Base-by-base conservation (phyloP, 129 eudicot genomes). In the Flaveria bidentis region DNA sequence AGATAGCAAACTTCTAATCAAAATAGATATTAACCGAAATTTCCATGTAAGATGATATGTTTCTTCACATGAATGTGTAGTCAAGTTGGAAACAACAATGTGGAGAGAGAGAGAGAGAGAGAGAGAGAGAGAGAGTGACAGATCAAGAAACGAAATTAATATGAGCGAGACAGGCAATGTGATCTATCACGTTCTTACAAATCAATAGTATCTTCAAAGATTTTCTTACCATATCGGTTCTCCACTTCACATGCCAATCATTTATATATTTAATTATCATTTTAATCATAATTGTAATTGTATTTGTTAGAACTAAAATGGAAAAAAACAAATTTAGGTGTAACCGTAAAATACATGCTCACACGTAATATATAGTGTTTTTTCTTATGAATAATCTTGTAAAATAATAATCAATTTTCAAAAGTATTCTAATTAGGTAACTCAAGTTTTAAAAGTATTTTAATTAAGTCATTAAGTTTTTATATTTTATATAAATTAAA, bases 241-340 rank as follows among this genome's bases (percentile, higher is more conserved):
- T 70, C 82, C 76, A 7, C 82, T 69, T 78, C 82, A 58, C 82
- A 69, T 57, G 76, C 13, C 62, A 45, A 55, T 53, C 69, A 25
- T 69, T 41, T 28, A 25, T 4, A 46, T 20, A 57, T 57, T 57
- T 69, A 25, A 57, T 23, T 67, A 25, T 3, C 73, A 23, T 65
- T 47, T 76, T 36, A 39, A 17, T 14, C 39, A 22, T 22, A 58
- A 9, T 58, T 9, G n/a, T 22, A 58, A 9, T 58, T 9, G n/a
- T 58, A 20, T 9, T 8, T 23, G 25, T 10, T 2, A 11, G 4
- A 58, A 56, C 7, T 53, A 16, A 1, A 16, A 56, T 10, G 22
- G 4, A 2, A 20, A 56, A 18, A 18, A 2, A 18, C 4, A 10
- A 10, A 10, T 47, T 47, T 47, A 11, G 4, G 15, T 56, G 22